phyloP scores from a whole-genome alignment of 345 rosid genomes.

The Brassica nigra region DNA sequence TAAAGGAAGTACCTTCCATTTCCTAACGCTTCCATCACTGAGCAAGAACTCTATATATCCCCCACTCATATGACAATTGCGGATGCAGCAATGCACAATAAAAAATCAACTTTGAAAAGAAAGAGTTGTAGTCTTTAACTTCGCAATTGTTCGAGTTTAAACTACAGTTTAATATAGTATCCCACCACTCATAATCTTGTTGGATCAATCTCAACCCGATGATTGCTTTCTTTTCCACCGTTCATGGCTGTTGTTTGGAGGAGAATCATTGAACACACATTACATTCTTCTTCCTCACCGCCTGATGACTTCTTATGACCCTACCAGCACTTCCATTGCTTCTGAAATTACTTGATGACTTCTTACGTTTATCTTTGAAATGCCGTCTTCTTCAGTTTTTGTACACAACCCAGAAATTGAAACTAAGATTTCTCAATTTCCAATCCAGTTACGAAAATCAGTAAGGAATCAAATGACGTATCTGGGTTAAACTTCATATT shows the following conservation, averaged over 20 bases:
- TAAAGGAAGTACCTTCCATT: not conserved
- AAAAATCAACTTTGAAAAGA: not conserved
- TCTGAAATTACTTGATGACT: not conserved
- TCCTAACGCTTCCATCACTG: not conserved
- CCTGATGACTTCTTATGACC: not conserved
- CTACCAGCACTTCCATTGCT: not conserved
- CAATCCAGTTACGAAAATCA: not conserved
- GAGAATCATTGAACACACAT: not conserved
- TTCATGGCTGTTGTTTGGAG: not conserved
- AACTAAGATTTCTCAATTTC: not conserved
- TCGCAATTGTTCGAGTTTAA: not conserved
- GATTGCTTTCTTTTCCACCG: not conserved
- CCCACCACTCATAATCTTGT: not conserved
- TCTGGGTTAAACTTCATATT: not conserved
- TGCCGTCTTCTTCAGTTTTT: not conserved
- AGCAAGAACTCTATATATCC: not conserved
- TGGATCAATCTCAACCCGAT: not conserved
- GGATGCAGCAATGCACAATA: not conserved
- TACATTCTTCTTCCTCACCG: not conserved
- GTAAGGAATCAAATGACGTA: not conserved
- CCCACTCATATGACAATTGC: not conserved
- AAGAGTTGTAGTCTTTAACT: not conserved
- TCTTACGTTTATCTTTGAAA: not conserved
- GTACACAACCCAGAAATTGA: not conserved
- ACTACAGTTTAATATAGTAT: not conserved